Percentiles rank a stretch among this genome's conserved stretches.
These are phyloP conservation scores for Candida insectorum DNA, from an alignment of 805 yeast species.

Conservation along the genomic window DNA sequence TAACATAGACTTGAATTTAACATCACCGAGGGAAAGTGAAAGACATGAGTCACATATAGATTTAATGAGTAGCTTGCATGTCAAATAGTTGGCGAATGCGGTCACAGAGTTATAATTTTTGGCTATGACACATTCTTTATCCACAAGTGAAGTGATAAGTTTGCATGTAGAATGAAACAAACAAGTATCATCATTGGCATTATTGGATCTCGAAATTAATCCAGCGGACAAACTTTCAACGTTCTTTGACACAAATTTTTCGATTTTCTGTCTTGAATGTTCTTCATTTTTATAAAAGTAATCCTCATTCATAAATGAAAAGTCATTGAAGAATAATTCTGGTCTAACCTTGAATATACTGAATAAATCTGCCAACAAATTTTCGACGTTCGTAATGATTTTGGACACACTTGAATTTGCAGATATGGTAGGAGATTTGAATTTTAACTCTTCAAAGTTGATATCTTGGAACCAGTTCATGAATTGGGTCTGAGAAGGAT, in stretches of 20 bases:
- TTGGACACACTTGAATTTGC: slow-evolving; percentile 1
- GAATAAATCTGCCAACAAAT: slow-evolving; percentile 29
- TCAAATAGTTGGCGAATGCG: slow-evolving; percentile 22
- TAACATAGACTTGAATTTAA: slow-evolving; percentile 34
- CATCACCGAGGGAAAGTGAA: slow-evolving; percentile 28
- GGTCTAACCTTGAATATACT: slow-evolving; percentile 32
- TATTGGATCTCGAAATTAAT: slow-evolving; percentile 13
- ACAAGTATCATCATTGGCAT: slow-evolving; percentile 12
- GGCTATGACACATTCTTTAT: slow-evolving; percentile 12
- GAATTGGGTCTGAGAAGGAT: neutral
- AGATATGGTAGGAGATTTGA: slow-evolving; percentile 5
- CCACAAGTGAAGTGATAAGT: slow-evolving; percentile 29
- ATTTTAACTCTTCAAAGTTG: slow-evolving; percentile 11
- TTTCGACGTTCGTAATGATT: slow-evolving; percentile 18
- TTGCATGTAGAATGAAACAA: slow-evolving; percentile 34
- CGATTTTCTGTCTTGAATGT: slow-evolving; percentile 12
- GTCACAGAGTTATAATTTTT: slow-evolving; percentile 19
- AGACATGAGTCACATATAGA: slow-evolving; percentile 35
- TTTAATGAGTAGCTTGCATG: slow-evolving; percentile 29
- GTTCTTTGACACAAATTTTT: slow-evolving; percentile 22
- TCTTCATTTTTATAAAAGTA: slow-evolving; percentile 13
- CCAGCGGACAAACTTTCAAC: slow-evolving; percentile 17
- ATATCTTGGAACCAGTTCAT: slow-evolving; percentile 1
- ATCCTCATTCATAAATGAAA: slow-evolving; percentile 17
- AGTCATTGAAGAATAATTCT: slow-evolving; percentile 29